phyloP scores from a whole-genome alignment of 257 asterid species.

The Craterostigma plantagineum region DNA sequence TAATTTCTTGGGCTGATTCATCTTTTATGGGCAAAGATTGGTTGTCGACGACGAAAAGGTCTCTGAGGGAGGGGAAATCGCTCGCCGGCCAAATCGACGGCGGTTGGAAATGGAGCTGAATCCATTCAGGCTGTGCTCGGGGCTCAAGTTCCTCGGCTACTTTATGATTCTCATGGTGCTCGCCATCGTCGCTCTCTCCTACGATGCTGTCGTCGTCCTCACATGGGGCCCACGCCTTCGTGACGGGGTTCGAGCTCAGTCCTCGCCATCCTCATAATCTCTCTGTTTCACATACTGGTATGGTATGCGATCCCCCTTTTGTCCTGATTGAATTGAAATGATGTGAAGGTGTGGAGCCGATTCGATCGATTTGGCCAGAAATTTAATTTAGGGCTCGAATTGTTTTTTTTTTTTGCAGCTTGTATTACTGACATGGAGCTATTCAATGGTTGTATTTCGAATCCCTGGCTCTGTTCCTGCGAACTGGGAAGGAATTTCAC shows the following conservation, averaged over 20 bases:
- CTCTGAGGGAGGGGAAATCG: too few relatives aligned
- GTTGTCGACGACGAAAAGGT: too few relatives aligned
- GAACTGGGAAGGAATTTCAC: slow-evolving; percentile 34
- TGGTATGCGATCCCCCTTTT: too few relatives aligned
- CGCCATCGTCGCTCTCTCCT: slow-evolving; percentile 40
- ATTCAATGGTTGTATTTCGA: slow-evolving; percentile 43
- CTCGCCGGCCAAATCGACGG: too few relatives aligned
- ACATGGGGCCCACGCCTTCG: slow-evolving; percentile 59
- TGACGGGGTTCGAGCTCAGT: slow-evolving; percentile 28
- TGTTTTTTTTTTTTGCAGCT: slow-evolving; percentile 51
- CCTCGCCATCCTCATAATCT: slow-evolving; percentile 24
- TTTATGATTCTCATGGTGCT: slow-evolving; percentile 44
- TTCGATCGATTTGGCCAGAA: too few relatives aligned
- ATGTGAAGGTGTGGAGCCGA: too few relatives aligned
- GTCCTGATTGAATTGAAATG: too few relatives aligned
- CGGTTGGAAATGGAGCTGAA: slow-evolving; percentile 34
- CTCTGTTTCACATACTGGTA: slow-evolving; percentile 62
- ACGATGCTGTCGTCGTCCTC: slow-evolving; percentile 49
- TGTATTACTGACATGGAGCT: slow-evolving; percentile 62
- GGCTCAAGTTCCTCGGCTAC: slow-evolving; percentile 63
- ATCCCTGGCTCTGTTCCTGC: slow-evolving; percentile 81
- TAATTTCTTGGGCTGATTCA: too few relatives aligned
- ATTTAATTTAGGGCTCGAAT: too few relatives aligned
- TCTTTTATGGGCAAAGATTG: too few relatives aligned
- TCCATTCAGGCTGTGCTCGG: slow-evolving; percentile 53